Evolutionary conservation across 2,329 filamentous ascomycete species (phyloP).

Genomic region (Clonostachys rosea): DNA sequence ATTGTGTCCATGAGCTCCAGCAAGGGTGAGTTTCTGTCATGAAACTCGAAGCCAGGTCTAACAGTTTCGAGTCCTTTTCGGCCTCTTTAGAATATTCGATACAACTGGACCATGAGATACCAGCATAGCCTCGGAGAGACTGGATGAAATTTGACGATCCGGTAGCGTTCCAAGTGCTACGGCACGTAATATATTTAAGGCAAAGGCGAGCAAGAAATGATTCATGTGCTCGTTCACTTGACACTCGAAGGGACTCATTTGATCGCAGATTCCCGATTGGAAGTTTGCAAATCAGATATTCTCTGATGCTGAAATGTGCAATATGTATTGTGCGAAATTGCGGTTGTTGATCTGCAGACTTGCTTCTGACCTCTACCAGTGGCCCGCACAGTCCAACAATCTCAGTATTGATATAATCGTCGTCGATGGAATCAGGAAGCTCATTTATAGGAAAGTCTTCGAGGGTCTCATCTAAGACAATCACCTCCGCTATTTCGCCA

Average conservation of each 20-base stretch:
- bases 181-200: not conserved
- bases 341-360: fast-evolving
- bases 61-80: not conserved
- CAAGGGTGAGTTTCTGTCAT: not conserved
- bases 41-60: not conserved
- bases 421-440: slow-evolving; percentile 13
- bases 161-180: not conserved
- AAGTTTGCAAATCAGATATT: not conserved
- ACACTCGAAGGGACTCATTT: not conserved
- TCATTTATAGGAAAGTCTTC: slow-evolving; percentile 2
- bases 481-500: slow-evolving; percentile 13
- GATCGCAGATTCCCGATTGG: not conserved
- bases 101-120: not conserved
- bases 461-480: slow-evolving; percentile 6
- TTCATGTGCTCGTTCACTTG: not conserved
- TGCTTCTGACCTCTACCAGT: slow-evolving; percentile 15
- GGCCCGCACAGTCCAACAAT: slow-evolving; percentile 18
- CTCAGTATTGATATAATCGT: slow-evolving; percentile 18
- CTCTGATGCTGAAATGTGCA: not conserved
- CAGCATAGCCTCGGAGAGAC: not conserved
- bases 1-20: not conserved
- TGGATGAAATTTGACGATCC: not conserved
- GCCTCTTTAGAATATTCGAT: not conserved
- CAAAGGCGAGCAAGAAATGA: not conserved
- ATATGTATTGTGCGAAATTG: not conserved